These are phyloP conservation scores for Pythium dissimile DNA, from an alignment of 352 stramenopile genomes.

Conservation along the genomic window DNA sequence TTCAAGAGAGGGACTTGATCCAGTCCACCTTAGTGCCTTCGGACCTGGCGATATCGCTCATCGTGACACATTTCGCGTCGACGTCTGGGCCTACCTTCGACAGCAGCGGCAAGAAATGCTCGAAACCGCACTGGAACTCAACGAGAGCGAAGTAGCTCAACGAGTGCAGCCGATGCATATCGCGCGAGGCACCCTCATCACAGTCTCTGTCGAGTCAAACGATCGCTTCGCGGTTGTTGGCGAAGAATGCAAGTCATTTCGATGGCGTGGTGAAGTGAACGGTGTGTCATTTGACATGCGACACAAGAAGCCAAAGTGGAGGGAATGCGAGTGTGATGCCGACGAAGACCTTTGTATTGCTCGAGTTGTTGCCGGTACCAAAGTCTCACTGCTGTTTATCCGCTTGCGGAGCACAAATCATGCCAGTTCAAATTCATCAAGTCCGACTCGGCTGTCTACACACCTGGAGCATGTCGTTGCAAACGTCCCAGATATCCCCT, in stretches of 20 bases:
- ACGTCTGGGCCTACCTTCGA: constrained; percentile 69
- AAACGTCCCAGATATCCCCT: constrained; percentile 43
- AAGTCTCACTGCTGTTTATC: constrained; percentile 65
- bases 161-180: constrained; percentile 54
- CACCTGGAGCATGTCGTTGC: constrained; percentile 44
- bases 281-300: constrained; percentile 60
- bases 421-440: neutral
- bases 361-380: constrained; percentile 50
- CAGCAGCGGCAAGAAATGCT: constrained; percentile 64
- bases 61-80: constrained; percentile 50
- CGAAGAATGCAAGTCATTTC: constrained; percentile 57
- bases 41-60: constrained; percentile 35
- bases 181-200: constrained; percentile 55
- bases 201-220: constrained; percentile 49
- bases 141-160: constrained; percentile 41
- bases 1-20: constrained; percentile 25
- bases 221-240: constrained; percentile 34
- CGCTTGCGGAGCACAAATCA: constrained; percentile 23
- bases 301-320: constrained; percentile 20
- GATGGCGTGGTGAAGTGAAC: constrained; percentile 56
- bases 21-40: constrained; percentile 61
- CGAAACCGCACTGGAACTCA: constrained; percentile 47
- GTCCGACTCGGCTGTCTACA: constrained; percentile 8
- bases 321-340: constrained; percentile 15
- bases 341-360: constrained; percentile 44